Evolutionary conservation across 2,329 filamentous ascomycete genomes (phyloP), one percentile per base, ranked within the genome.

Genomic region (Boeremia lycopersici): DNA sequence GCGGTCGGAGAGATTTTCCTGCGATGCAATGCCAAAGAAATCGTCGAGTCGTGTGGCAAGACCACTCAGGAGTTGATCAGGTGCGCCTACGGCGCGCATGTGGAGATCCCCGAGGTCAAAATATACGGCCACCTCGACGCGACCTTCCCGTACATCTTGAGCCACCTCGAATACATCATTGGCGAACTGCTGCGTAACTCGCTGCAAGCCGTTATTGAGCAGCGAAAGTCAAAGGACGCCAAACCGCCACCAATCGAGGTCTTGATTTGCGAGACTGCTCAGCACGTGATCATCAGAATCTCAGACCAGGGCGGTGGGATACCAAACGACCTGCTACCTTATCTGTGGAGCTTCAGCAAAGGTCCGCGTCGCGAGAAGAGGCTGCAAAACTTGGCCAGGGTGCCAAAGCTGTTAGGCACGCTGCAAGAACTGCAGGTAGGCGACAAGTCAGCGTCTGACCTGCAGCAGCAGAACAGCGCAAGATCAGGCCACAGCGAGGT

Each of bases 311-410:
- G 93, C 43, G 95, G 96, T 58, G 95, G 96, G 31, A 91, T 99
- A 48, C 88, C 92, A 0, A 86, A 87, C 43, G 90, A 95, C 38
- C 86, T 93, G 54, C 79, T 97, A 19, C 93, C 93, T 0, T 89
- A 96, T 71, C 82, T 99, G 6, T 99, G 96, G 95, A 96, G 92
- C 25, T 99, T 99, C 74, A 92, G 88, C 76, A 98, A 98, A 76
- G 93, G 93, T 0, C 91, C 93, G 2, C 86, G 91, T 31, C 89
- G 87, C 54, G 82, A 88, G 62, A 84, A 86, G 56, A 86, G 91
- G 4, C 82, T 98, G n/a, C 82, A 90, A 65, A 98, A 97, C 72
- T 83, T 99, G 8, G 86, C 85, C 10, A 86, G 89, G 60, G 93
- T 99, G 2, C 95, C 95, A 3, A 89, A 90, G 57, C 89, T 99